phyloP scores from a whole-genome alignment of 768 basidiomycete genomes.

The Russula vinacea region DNA sequence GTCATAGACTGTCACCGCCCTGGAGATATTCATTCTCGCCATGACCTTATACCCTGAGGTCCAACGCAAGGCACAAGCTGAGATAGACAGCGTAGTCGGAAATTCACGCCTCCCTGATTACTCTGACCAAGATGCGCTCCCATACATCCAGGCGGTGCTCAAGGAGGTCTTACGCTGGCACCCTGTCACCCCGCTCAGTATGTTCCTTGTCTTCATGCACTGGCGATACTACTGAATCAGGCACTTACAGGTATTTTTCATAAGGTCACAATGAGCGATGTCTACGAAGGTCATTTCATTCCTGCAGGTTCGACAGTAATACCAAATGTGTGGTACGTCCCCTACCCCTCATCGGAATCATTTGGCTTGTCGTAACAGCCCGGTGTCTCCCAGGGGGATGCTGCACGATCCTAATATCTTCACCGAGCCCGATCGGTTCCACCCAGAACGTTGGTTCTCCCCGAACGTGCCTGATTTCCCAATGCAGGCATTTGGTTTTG shows the following conservation, averaged over 20 bases:
- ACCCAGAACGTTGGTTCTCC: slow-evolving; percentile 7
- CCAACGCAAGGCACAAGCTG: not conserved
- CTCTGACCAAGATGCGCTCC: not conserved
- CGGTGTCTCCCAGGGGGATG: not conserved
- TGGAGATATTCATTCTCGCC: not conserved
- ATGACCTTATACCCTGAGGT: slow-evolving; percentile 1
- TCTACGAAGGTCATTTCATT: not conserved
- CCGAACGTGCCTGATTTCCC: not conserved
- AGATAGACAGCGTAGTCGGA: slow-evolving; percentile 1
- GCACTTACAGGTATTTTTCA: not conserved
- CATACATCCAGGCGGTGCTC: not conserved
- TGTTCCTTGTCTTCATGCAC: not conserved
- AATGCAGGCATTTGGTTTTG: not conserved
- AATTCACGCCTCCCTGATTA: not conserved
- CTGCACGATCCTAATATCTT: slow-evolving; percentile 4
- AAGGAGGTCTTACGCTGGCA: slow-evolving; percentile 7
- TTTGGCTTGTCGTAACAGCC: not conserved
- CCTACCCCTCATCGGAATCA: not conserved
- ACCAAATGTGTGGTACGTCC: not conserved
- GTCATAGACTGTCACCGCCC: not conserved
- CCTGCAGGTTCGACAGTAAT: not conserved
- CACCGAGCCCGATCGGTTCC: not conserved
- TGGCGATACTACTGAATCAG: not conserved
- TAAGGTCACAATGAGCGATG: not conserved
- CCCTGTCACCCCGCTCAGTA: not conserved